These are phyloP conservation scores for Peronospora tabacina DNA, from an alignment of 352 stramenopile species.

Conservation along the genomic window DNA sequence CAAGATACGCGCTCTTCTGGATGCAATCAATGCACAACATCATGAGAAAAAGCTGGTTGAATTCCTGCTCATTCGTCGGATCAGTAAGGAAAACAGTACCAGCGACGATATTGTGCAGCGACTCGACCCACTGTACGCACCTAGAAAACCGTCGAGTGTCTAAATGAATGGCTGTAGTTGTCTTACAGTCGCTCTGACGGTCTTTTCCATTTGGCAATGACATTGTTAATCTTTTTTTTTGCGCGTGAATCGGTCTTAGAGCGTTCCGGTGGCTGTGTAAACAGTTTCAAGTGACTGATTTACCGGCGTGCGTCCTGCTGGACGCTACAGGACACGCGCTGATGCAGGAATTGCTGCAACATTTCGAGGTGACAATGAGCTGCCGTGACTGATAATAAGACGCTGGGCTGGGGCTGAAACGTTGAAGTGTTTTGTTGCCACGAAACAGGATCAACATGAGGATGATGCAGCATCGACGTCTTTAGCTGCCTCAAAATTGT, in stretches of 20 bases:
- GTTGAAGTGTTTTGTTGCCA: neutral
- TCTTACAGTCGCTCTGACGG: neutral
- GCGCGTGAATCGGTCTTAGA: conserved; percentile 8
- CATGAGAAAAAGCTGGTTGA: conserved; percentile 7
- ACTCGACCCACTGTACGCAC: conserved; percentile 25
- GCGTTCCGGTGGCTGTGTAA: conserved; percentile 38
- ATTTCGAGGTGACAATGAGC: conserved; percentile 8
- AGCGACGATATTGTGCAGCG: conserved; percentile 8
- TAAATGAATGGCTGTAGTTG: neutral
- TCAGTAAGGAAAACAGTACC: neutral
- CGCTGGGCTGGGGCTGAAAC: neutral
- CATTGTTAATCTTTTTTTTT: neutral
- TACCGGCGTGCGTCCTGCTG: conserved; percentile 32
- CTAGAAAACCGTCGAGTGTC: too few relatives aligned
- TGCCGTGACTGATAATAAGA: neutral
- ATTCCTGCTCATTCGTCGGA: conserved; percentile 26
- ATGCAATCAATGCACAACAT: conserved; percentile 6
- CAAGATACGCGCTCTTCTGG: conserved; percentile 14
- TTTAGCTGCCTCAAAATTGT: neutral
- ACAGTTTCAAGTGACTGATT: conserved; percentile 31
- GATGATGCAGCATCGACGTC: neutral
- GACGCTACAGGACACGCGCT: conserved; percentile 20
- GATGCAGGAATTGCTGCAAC: conserved; percentile 6
- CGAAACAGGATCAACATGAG: conserved; percentile 15
- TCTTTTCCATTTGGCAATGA: neutral